A percentile compares a stretch with the other conserved stretches of the same genome.
Evolutionary conservation across 495 filamentous ascomycete species (phyloP).

Genomic region (Umbilicaria muhlenbergii): DNA sequence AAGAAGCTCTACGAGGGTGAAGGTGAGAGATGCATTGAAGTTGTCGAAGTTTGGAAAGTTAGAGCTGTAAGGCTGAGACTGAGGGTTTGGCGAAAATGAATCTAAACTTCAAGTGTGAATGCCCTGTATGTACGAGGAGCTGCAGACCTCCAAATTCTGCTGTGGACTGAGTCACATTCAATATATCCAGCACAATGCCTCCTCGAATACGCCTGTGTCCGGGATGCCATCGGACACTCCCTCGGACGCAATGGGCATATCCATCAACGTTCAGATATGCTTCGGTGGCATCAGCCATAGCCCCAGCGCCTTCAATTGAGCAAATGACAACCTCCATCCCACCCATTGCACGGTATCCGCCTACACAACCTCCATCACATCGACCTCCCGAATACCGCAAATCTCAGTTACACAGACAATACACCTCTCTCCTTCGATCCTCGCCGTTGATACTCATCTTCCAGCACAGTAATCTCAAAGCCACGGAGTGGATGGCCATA

Average conservation of each 20-base stretch:
- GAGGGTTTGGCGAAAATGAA: too few species aligned
- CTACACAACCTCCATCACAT: slow-evolving; percentile 76
- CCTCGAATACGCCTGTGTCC: slow-evolving; percentile 3
- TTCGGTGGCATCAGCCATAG: slow-evolving; percentile 27
- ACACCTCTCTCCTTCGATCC: slow-evolving; percentile 83
- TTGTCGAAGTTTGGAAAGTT: neutral
- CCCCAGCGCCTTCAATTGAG: slow-evolving; percentile 32
- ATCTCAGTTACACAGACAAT: slow-evolving; percentile 85
- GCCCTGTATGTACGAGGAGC: too few species aligned
- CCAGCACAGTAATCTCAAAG: slow-evolving; percentile 91
- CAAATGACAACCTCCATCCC: slow-evolving; percentile 37
- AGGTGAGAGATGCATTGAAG: neutral
- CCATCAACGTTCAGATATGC: slow-evolving; percentile 13
- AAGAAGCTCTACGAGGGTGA: too few species aligned
- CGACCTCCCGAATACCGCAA: slow-evolving; percentile 76
- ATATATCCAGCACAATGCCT: neutral
- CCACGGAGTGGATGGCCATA: slow-evolving; percentile 74
- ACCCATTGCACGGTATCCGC: slow-evolving; percentile 39
- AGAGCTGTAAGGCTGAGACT: neutral
- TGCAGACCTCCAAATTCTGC: neutral
- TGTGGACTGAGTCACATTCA: neutral
- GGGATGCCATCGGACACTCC: slow-evolving; percentile 1
- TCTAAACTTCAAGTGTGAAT: too few species aligned
- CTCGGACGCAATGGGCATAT: slow-evolving; percentile 4
- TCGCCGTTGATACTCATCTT: slow-evolving; percentile 81